A percentile compares a stretch with the other conserved stretches of the same genome.
Evolutionary conservation across 2,329 filamentous ascomycete species (phyloP).

Genomic region (Bipolaris gigantea): DNA sequence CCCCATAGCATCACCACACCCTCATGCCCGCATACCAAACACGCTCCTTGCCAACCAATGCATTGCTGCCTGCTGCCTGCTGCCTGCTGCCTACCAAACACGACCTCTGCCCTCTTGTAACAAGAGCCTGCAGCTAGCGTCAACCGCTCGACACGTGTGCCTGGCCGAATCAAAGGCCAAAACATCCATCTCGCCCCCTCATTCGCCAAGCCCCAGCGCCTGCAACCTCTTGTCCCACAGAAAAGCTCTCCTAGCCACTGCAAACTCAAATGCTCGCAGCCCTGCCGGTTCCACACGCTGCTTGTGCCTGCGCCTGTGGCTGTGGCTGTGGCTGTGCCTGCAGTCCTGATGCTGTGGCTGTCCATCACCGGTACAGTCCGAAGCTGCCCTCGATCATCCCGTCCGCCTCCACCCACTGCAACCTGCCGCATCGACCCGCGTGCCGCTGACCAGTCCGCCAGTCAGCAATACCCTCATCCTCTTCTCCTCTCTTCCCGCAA

Average conservation of each 20-base stretch:
- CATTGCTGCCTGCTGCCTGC: slow-evolving; percentile 19
- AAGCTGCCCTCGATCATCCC: slow-evolving; percentile 12
- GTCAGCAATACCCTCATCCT: slow-evolving; percentile 10
- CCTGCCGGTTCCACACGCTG: neutral
- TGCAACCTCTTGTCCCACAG: slow-evolving; percentile 21
- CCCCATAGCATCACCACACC: neutral
- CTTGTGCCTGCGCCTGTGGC: neutral
- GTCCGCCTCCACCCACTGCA: slow-evolving; percentile 12
- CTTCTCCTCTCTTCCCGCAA: slow-evolving; percentile 7
- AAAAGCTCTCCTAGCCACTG: slow-evolving; percentile 15
- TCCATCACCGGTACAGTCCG: neutral
- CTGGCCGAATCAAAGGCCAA: slow-evolving; percentile 30
- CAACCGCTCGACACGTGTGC: slow-evolving; percentile 14
- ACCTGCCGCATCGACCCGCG: slow-evolving; percentile 31
- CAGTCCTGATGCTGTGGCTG: neutral
- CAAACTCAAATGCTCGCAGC: slow-evolving; percentile 3
- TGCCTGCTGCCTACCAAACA: slow-evolving; percentile 14
- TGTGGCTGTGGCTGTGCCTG: neutral
- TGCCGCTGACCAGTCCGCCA: slow-evolving; percentile 14
- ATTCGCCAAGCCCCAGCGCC: slow-evolving; percentile 37
- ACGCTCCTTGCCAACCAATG: slow-evolving; percentile 21
- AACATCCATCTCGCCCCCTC: slow-evolving; percentile 14
- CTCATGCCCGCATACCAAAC: slow-evolving; percentile 6
- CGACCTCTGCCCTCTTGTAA: slow-evolving; percentile 1
- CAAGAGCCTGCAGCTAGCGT: slow-evolving; percentile 17